Evolutionary conservation across 306 rosid genomes (phyloP), one percentile per base, ranked within the genome.

Genomic region (Glycine latifolia): DNA sequence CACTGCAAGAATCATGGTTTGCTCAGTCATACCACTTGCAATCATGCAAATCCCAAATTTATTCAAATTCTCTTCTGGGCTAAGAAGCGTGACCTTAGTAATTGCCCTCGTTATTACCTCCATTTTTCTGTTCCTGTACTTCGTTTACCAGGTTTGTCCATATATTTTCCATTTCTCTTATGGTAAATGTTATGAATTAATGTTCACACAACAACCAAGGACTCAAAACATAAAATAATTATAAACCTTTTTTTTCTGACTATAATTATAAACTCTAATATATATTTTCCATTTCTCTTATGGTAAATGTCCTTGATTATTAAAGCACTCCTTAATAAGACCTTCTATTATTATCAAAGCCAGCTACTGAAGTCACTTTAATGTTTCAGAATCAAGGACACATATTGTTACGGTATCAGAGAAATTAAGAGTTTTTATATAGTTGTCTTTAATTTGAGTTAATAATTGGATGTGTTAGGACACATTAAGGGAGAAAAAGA

Each of bases 61-160:
- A 20, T 79, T 87, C 63, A 71, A 69, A 10, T 67, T 71, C 41
- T 59, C 87, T 54, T 83, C 80, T 63, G 69, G 6, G 8, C 17
- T 63, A 81, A 78, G 55, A 56, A 39, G 20, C 15, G 70, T 79
- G 17, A 84, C 87, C 67, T 62, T 87, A 73, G 12, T 74, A 17
- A 68, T 86, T 76, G 82, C 89, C 41, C 83, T 87, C 58, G 6
- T 71, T 16, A 59, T 83, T 48, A 62, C 85, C 44, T 5, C 68
- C 37, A n/a, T 73, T 37, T 79, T 87, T 76, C 87, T 87, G 3
- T 17, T 85, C 68, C 8, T 72, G n/a, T 81, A 81, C 81, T 85
- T 81, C 83, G 14, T 59, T 68, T 83, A 87, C 81, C 91, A 89
- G 92, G 89, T 87, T 84, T 15, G 15, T 47, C 75, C 73, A 6